Evolutionary conservation across 2,329 filamentous ascomycete genomes (phyloP).

Genomic region (Drechslerella dactyloides): DNA sequence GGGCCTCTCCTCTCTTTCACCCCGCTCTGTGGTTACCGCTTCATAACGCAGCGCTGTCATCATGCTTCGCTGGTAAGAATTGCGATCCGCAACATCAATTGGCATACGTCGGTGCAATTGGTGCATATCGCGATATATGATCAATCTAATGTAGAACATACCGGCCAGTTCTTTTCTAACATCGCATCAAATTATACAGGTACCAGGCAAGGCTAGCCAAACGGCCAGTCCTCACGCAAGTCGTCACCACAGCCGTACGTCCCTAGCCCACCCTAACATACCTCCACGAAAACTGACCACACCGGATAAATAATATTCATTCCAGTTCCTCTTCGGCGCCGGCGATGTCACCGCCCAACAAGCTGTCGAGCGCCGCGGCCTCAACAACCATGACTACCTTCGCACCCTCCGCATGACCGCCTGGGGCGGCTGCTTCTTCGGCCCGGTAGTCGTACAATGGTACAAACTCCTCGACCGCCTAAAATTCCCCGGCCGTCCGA

Average conservation of each 20-base stretch:
- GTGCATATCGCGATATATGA: too few relatives aligned
- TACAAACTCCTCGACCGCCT: slow-evolving; percentile 79
- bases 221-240: slow-evolving; percentile 86
- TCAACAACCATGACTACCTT: slow-evolving; percentile 74
- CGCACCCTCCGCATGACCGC: slow-evolving; percentile 79
- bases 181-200: slow-evolving; percentile 59
- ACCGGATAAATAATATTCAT: background rate
- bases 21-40: background rate
- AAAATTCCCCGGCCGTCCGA: slow-evolving; percentile 67
- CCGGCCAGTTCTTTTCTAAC: background rate
- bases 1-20: background rate
- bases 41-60: background rate
- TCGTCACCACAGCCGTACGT: slow-evolving; percentile 77
- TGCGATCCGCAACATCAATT: too few relatives aligned
- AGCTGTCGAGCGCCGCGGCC: slow-evolving; percentile 79
- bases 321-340: slow-evolving; percentile 81
- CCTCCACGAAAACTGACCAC: slow-evolving; percentile 1
- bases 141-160: slow-evolving; percentile 13
- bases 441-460: slow-evolving; percentile 86
- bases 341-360: slow-evolving; percentile 93
- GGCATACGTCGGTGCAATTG: background rate
- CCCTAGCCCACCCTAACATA: background rate
- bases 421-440: slow-evolving; percentile 83
- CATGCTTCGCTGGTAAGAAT: slow-evolving; percentile 44
- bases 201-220: slow-evolving; percentile 83